These are phyloP conservation scores for Kodamaea kaohsiungensis DNA, from an alignment of 805 yeast genomes.

Conservation along the genomic window DNA sequence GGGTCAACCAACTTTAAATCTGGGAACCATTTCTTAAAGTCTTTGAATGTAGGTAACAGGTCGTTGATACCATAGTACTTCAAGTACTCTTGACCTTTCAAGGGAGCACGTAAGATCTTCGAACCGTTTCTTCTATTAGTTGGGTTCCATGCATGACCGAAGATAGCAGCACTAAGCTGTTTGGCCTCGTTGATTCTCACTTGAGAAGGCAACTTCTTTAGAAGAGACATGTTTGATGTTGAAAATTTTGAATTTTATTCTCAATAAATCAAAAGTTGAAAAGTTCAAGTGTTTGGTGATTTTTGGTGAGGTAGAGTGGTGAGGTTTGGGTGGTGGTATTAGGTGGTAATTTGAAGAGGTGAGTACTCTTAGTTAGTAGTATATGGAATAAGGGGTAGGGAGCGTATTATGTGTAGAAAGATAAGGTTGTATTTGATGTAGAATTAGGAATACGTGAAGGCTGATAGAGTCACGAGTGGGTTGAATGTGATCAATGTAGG, in stretches of 20 bases:
- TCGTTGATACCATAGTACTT: constrained; percentile 71
- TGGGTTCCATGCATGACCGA: constrained; percentile 74
- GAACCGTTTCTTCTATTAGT: constrained; percentile 66
- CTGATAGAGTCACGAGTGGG: too few species aligned
- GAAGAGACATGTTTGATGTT: constrained; percentile 21
- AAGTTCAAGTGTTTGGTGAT: too few species aligned
- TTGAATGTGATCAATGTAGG: too few species aligned
- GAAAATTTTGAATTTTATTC: neutral
- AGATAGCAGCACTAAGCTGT: constrained; percentile 62
- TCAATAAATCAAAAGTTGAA: neutral
- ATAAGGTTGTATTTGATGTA: too few species aligned
- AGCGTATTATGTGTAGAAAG: too few species aligned
- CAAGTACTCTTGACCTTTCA: constrained; percentile 71
- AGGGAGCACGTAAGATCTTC: constrained; percentile 63
- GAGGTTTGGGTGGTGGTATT: too few species aligned
- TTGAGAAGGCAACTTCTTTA: constrained; percentile 38
- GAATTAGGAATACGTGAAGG: too few species aligned
- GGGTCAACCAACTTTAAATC: constrained; percentile 59
- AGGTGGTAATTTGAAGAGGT: too few species aligned
- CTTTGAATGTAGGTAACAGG: constrained; percentile 62
- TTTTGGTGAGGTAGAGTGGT: too few species aligned
- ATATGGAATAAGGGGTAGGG: too few species aligned
- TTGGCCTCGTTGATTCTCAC: constrained; percentile 57
- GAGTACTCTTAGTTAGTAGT: too few species aligned
- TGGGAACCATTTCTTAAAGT: constrained; percentile 55